Base-by-base conservation (phyloP, 805 yeast species). In the Schizosaccharomyces osmophilus region DNA sequence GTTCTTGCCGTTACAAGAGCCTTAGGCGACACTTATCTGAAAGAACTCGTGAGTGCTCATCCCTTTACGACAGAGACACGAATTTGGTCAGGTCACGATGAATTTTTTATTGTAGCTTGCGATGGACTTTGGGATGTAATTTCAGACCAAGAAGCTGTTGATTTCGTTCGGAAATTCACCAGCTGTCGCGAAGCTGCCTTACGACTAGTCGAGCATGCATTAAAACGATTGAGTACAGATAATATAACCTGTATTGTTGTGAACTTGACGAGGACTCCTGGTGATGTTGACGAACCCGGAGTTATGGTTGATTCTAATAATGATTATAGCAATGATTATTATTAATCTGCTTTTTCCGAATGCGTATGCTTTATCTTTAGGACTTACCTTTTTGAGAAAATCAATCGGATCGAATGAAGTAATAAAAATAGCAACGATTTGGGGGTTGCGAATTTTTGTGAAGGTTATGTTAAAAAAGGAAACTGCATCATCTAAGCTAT, bases 41-140 rank as follows among this genome's bases (percentile, higher is more conserved):
- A 90, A 70, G 85, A 83, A 61, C 74, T 86, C 62, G 96, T 90
- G 22, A 81, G 87, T 41, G 95, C 96, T 0, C 81, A 82, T 62
- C 98, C 98, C 0, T 90, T 84, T 69, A 90, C 98, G 0, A 87
- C 97, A 0, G 81, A 87, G 58, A 87, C 95, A 0, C 87, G 82
- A 67, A 75, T 93, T 39, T 29, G 43, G 48, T 77, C 77, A 29
- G 71, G 71, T 0, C 75, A 73, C 11, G 96, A 89, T 70, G 84
- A 84, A 66, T 87, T 86, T 68, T 71, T 90, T 68, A 88, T 90
- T 60, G 73, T 90, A 63, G 97, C 97, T 0, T 93, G 97, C 71
- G 98, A 90, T 71, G 98, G 98, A 0, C 73, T 90, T 11, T 90
- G 97, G 97, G 98, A 90, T 70, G 97, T 90, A 4, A 78, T 89